These are phyloP conservation scores for Claviceps pazoutovae DNA, from an alignment of 2,329 filamentous ascomycete species.

Conservation along the genomic window DNA sequence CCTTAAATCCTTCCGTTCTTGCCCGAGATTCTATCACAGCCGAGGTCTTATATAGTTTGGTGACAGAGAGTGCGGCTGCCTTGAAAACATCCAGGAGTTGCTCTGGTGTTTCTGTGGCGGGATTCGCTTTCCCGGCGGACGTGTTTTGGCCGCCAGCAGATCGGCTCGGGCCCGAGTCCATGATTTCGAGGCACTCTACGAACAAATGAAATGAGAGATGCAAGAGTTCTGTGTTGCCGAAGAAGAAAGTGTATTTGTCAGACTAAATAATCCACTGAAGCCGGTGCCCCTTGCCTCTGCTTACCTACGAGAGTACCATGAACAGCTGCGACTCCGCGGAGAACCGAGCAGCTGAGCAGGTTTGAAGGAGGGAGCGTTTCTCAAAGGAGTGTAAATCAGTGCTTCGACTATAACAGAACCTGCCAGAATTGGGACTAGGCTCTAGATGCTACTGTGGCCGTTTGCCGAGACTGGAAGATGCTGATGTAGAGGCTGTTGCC, in stretches of 20 bases:
- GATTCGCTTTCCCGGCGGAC: conserved; percentile 16
- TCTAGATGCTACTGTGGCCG: background rate
- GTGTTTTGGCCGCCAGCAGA: conserved; percentile 6
- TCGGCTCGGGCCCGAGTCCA: conserved; percentile 7
- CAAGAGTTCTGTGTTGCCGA: background rate
- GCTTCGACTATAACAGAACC: background rate
- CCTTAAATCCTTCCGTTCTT: conserved; percentile 75
- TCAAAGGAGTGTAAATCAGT: no score
- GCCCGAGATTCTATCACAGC: conserved; percentile 63
- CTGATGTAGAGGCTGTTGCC: background rate
- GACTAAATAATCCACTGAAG: background rate
- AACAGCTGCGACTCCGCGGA: conserved; percentile 3
- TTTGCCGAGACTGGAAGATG: background rate
- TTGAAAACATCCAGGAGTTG: conserved; percentile 81
- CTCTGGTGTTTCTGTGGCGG: conserved; percentile 33
- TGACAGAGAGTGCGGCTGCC: conserved; percentile 81
- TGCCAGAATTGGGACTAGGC: background rate
- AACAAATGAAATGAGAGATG: background rate
- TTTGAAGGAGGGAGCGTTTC: background rate
- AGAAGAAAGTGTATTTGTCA: background rate
- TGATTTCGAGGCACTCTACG: background rate
- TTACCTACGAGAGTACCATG: background rate
- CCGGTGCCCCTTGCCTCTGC: background rate
- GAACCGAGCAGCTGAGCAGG: background rate
- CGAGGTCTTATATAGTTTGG: conserved; percentile 90